A percentile compares a stretch with the other conserved stretches of the same genome.
phyloP scores from a whole-genome alignment of 1,139 yeast genomes.

The Candida sp. region DNA sequence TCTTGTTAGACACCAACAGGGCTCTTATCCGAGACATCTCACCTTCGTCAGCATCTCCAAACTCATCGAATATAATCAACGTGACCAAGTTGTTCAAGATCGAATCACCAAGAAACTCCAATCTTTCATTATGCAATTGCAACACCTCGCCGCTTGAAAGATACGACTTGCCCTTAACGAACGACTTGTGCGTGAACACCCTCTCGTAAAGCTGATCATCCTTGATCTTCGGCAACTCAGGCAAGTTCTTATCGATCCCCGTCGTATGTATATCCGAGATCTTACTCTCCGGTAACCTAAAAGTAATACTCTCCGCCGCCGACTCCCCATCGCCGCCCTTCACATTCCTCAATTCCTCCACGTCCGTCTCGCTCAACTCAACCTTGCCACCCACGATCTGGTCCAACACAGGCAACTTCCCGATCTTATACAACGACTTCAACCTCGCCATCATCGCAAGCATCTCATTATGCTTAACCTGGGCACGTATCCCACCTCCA shows the following conservation, averaged over 20 bases:
- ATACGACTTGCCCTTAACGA: conserved; percentile 61
- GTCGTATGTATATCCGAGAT: conserved; percentile 17
- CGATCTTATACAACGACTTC: conserved; percentile 54
- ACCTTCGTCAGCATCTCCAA: conserved; percentile 83
- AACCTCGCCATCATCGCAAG: conserved; percentile 63
- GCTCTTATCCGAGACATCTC: conserved; percentile 75
- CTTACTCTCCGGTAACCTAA: conserved; percentile 15
- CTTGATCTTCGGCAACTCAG: conserved; percentile 70
- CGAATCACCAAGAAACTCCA: conserved; percentile 95
- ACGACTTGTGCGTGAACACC: conserved; percentile 85
- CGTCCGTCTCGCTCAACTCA: conserved; percentile 13
- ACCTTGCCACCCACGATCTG: conserved; percentile 35
- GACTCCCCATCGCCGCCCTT: conserved; percentile 5
- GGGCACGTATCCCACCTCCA: conserved; percentile 45
- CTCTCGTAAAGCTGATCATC: conserved; percentile 63
- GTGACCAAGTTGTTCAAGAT: conserved; percentile 78
- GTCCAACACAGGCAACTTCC: conserved; percentile 53
- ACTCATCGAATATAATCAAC: conserved; percentile 62
- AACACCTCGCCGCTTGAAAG: conserved; percentile 61
- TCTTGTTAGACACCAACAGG: conserved; percentile 73
- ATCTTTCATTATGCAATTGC: conserved; percentile 80
- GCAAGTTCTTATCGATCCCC: conserved; percentile 42
- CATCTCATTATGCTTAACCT: conserved; percentile 57
- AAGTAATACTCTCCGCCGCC: not conserved
- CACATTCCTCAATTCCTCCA: conserved; percentile 6